Percentiles rank a stretch among this genome's conserved stretches.
Conservation (phyloP, 2,329 filamentous ascomycete genomes). For the Davidsoniella neocaledoniae region DNA sequence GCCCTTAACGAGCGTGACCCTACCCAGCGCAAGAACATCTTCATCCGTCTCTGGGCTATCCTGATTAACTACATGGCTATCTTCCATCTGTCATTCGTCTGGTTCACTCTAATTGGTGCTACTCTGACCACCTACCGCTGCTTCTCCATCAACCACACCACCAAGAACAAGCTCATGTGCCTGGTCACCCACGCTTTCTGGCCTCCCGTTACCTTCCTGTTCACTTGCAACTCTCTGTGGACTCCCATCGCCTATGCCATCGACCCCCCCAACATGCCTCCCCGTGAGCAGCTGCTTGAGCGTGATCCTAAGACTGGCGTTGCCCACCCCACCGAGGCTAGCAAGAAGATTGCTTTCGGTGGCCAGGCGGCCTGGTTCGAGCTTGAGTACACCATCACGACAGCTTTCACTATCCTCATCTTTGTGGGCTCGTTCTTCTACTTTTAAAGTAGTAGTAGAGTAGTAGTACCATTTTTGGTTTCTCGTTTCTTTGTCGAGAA, state of each 20-base stretch:
- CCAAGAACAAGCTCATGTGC: constrained; percentile 28
- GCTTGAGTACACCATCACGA: constrained; percentile 34
- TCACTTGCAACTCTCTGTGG: constrained; percentile 37
- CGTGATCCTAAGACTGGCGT: constrained; percentile 37
- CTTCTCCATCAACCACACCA: constrained; percentile 23
- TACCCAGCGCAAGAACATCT: constrained; percentile 32
- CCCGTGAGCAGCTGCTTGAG: constrained; percentile 37
- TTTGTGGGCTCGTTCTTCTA: constrained; percentile 27
- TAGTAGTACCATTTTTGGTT: background rate
- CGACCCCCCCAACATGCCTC: constrained; percentile 39
- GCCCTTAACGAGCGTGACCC: constrained; percentile 41
- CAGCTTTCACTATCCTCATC: constrained; percentile 30
- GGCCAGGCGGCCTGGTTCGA: constrained; percentile 39
- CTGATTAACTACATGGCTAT: constrained; percentile 37
- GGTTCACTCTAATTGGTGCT: constrained; percentile 34
- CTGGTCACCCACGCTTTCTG: constrained; percentile 45
- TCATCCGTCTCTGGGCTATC: constrained; percentile 35
- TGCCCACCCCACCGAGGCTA: constrained; percentile 31
- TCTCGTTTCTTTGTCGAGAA: background rate
- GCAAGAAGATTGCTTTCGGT: constrained; percentile 38
- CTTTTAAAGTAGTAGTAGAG: constrained; percentile 8
- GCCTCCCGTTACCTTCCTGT: constrained; percentile 42
- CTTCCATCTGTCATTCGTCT: constrained; percentile 38
- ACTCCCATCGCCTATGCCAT: constrained; percentile 44
- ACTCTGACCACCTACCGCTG: constrained; percentile 33